Evolutionary conservation across 345 rosid genomes (phyloP), one percentile per base, ranked within the genome.

Genomic region (Linum usitatissimum): DNA sequence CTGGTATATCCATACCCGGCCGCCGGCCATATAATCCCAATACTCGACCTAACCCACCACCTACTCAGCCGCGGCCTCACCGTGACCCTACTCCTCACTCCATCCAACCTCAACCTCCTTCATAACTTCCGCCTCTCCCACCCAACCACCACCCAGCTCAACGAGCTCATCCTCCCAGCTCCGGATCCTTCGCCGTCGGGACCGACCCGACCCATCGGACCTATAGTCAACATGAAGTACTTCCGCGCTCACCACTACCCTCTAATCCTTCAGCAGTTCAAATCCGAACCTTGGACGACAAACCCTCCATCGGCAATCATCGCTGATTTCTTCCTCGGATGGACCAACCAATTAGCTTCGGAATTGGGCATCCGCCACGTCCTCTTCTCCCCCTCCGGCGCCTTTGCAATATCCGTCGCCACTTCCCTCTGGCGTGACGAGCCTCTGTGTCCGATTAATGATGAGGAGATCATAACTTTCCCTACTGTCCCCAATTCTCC

Each of bases 281-380:
- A 57, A 1, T 69, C 83, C 28, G 0, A 34, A 1, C 38, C 38
- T 7, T 23, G 28, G 28, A 76, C 63, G 59, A 72, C 70, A 10
- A 71, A 79, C 5, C 83, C 90, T 0, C 92, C 88, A 0, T 74
- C 76, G 18, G 86, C 81, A 18, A 79, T 86, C 61, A 18, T 86
- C 7, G 79, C 92, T 8, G 86, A 86, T 67, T 73, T 81, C 64
- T 86, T 86, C 71, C 81, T 88, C 34, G 84, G 92, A 15, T 88
- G 96, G 96, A 81, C 88, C 45, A 70, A 74, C 30, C 62, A 56
- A 58, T 71, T 85, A 5, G 88, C 90, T 51, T 64, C 58, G 15
- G 65, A 64, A 66, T 70, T 83, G 23, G 78, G 85, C 40, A 8
- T 79, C 1, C 75, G 53, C 4, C 80, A 84, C 3, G 9, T 79